These are phyloP conservation scores for Leptographium flavum DNA, from an alignment of 2,329 filamentous ascomycete genomes.

Conservation along the genomic window DNA sequence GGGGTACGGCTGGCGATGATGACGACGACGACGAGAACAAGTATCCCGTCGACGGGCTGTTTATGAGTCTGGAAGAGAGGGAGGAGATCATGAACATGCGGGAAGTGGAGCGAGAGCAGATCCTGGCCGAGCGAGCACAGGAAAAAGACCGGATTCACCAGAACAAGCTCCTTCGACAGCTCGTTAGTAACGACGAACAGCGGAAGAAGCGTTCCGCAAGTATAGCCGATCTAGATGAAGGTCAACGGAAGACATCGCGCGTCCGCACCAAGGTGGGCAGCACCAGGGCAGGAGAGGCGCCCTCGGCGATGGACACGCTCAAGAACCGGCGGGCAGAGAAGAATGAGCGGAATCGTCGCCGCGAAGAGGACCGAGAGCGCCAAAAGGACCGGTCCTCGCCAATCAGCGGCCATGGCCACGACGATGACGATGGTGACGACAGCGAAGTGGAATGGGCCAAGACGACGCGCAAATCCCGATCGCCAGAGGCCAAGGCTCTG, in stretches of 20 bases:
- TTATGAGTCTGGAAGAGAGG: conserved; percentile 59
- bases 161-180: conserved; percentile 65
- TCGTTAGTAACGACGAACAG: conserved; percentile 54
- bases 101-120: conserved; percentile 80
- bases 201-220: conserved; percentile 67
- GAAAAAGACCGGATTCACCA: conserved; percentile 72
- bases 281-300: conserved; percentile 53
- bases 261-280: conserved; percentile 54
- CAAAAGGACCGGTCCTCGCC: conserved; percentile 30
- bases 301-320: conserved; percentile 57
- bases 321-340: conserved; percentile 49
- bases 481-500: conserved; percentile 48
- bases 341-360: conserved; percentile 47
- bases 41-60: conserved; percentile 82
- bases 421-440: conserved; percentile 47
- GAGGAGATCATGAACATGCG: conserved; percentile 70
- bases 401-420: conserved; percentile 19
- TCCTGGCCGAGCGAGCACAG: conserved; percentile 74
- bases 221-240: conserved; percentile 64
- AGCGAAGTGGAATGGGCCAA: conserved; percentile 71
- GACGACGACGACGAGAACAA: conserved; percentile 46
- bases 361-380: conserved; percentile 48
- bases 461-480: conserved; percentile 31
- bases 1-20: conserved; percentile 4
- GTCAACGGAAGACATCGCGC: conserved; percentile 57